phyloP scores from a whole-genome alignment of 768 basidiomycete genomes.

The Mrakia hoshinonis region DNA sequence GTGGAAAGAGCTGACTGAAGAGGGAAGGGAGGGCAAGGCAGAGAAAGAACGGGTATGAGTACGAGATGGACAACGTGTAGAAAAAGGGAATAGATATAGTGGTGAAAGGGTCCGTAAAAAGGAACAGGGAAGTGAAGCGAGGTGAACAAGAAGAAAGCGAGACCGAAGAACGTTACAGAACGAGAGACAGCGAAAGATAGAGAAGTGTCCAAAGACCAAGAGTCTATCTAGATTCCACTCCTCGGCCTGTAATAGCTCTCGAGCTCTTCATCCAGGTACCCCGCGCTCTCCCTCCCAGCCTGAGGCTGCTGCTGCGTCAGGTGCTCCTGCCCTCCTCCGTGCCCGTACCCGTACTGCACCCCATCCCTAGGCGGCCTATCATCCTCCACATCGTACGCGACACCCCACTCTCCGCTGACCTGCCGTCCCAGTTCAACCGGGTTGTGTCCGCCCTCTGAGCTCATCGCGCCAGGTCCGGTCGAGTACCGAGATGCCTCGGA shows the following conservation, averaged over 20 bases:
- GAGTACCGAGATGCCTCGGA: neutral
- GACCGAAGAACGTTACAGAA: too few relatives aligned
- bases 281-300: neutral
- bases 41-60: neutral
- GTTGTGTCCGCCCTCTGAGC: neutral
- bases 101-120: too few relatives aligned
- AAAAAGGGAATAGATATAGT: too few relatives aligned
- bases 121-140: too few relatives aligned
- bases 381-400: conserved; percentile 8
- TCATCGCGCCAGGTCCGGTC: neutral
- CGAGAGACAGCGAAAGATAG: too few relatives aligned
- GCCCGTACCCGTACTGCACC: neutral
- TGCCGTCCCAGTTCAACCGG: neutral
- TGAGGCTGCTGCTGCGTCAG: neutral
- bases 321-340: neutral
- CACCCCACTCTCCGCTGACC: conserved; percentile 10
- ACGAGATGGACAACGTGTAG: neutral
- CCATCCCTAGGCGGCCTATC: neutral
- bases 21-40: neutral
- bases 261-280: conserved; percentile 4
- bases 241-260: conserved; percentile 8
- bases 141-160: too few relatives aligned
- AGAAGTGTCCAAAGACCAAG: too few relatives aligned
- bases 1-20: too few relatives aligned
- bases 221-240: conserved; percentile 6